Evolutionary conservation across 2,329 filamentous ascomycete species (phyloP).

Genomic region (Verticillium tricorpus): DNA sequence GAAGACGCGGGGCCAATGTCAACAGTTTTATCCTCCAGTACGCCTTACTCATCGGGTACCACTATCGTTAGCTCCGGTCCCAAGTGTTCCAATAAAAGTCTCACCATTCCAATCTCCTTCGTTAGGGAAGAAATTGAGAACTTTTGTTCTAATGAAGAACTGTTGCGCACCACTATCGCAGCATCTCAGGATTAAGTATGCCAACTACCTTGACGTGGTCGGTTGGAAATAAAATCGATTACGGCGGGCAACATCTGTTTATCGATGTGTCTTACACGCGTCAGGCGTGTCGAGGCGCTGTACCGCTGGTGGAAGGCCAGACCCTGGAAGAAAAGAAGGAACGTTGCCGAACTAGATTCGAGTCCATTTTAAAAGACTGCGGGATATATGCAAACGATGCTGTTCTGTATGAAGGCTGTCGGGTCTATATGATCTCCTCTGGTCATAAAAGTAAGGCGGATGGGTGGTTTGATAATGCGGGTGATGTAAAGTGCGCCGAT

Average conservation of each 20-base stretch:
- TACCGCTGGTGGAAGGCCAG: not conserved
- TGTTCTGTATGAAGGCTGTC: not conserved
- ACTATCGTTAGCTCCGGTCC: not conserved
- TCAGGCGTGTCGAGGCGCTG: not conserved
- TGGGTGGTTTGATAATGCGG: not conserved
- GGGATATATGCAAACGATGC: not conserved
- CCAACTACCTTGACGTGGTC: not conserved
- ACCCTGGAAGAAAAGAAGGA: not conserved
- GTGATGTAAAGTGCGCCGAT: not conserved
- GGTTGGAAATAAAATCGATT: not conserved
- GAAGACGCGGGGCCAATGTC: not conserved
- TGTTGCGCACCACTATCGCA: not conserved
- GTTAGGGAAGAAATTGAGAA: not conserved
- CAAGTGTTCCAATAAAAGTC: not conserved
- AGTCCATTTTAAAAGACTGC: not conserved
- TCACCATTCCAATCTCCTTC: not conserved
- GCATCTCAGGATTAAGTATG: not conserved
- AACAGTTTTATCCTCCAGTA: not conserved
- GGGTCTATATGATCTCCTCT: not conserved
- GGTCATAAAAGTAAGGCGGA: not conserved
- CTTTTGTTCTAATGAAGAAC: not conserved
- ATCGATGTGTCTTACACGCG: not conserved
- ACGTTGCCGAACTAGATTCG: not conserved
- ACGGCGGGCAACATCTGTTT: not conserved
- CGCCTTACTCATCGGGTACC: not conserved